Evolutionary conservation across 2,329 filamentous ascomycete genomes (phyloP), one percentile per base, ranked within the genome.

Genomic region (Aspergillus latus): DNA sequence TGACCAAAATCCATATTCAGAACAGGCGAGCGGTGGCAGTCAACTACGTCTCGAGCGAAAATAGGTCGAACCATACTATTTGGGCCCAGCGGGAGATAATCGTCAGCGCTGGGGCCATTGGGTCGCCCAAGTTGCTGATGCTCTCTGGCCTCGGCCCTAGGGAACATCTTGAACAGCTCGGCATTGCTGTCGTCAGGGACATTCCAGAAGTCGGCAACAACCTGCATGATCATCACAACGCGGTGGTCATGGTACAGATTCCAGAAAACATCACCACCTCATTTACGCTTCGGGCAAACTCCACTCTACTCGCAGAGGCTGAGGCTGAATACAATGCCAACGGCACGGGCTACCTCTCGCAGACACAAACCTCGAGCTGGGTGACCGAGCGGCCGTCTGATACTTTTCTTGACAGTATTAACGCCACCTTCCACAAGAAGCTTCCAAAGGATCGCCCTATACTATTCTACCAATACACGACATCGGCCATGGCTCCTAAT

Each of bases 141-240:
- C 43, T 52, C 13, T 57, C 49, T 2, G 44, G 49, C 2, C 40
- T 57, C 2, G 49, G 54, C 1, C 34, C 16, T 4, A 11, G 11
- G 5, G 13, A 45, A 5, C 44, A 40, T n/a, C 49, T 57, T 1
- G n/a, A 34, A 5, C n/a, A 15, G 7, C 26, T 43, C 4, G n/a
- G 9, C 29, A 57, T 52, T 1, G 29, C 49, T 0, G 28, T 43
- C 6, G n/a, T 52, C 15, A 40, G 34, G 2, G 28, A 49, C 10
- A 37, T 48, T 10, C 49, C 54, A 4, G 39, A 44, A 3, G 29
- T 57, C 2, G 54, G 54, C 9, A 29, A 57, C n/a, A 48, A 49
- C 26, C 6, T 57, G 1, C 49, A 57, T 2, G 36, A 47, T 16
- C 47, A 51, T 26, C 39, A 50, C 2, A 50, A 42, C 32, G 48